Evolutionary conservation across 306 rosid species (phyloP), one percentile per base, ranked within the genome.

Genomic region (Senna siamea): DNA sequence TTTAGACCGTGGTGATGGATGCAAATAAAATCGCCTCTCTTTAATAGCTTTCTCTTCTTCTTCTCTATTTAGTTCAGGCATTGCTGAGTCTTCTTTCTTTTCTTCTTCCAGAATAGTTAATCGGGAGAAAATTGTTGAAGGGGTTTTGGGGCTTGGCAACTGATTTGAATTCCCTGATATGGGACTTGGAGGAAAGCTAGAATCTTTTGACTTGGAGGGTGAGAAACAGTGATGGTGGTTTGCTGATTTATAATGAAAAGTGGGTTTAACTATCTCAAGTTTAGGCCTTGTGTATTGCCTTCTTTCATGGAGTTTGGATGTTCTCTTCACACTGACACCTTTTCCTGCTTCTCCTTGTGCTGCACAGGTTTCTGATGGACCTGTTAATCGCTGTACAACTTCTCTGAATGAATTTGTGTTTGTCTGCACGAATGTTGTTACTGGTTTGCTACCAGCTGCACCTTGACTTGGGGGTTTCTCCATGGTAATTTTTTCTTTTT

Each of bases 11-110:
- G 96, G 96, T 18, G 96, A 91, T 40, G 93, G 93, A 77, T 89
- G 93, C 89, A 89, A 81, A 82, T 89, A 91, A 79, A 91, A 89
- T 13, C 93, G 54, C 77, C 87, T 86, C 70, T 87, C 97, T 82
- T 73, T 82, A 41, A 91, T 87, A 11, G 92, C 97, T 73, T 44
- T 89, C 74, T 89, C 96, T 83, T 91, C 97, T 80, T 89, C 97
- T 55, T 86, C 80, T 32, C 52, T 72, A 66, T 85, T 84, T 4
- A 87, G 60, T 28, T 61, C 75, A 50, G 37, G 28, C 30, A 40
- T 37, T 34, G 56, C 72, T 40, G 68, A 2, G 1, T 60, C 84
- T 57, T 56, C 74, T 51, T 56, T 83, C 73, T 72, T 82, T 44
- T 79, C 84, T 60, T 78, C 82, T 44, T 83, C 96, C 12, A 58